Base-by-base conservation (phyloP, 75 land plant species). In the Cunninghamia lanceolata region DNA sequence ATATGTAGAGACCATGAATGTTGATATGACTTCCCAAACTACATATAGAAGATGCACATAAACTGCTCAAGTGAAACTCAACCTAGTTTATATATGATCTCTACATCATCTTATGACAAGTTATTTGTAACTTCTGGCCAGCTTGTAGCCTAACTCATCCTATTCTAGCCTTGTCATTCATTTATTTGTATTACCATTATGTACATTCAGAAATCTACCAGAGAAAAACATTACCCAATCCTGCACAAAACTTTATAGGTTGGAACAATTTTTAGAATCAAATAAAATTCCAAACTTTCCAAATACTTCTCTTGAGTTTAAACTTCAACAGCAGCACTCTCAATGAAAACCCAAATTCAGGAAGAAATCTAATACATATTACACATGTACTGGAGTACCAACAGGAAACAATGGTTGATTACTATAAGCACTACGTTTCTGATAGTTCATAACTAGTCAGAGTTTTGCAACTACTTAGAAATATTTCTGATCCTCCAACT, bases 11-110 rank as follows among this genome's bases (percentile, higher is more conserved):
- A 35, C 39, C 17, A 74, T 15, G 38, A 74, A 74, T 10, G 35
- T 30, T 10, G 38, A 74, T 36, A 36, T 35, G 15, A 74, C 19
- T 74, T 36, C 77, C 77, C 77, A 35, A 74, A 35, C 21, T 15
- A 38, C 38, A 73, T 75, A 75, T 75, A 75, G 78, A 75, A 75
- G 21, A 75, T 75, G 78, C 78, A 75, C 19, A 36, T 75, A 35
- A 35, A 75, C 40, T 36, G 39, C 78, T 36, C 39, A 36, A 40
- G 39, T 75, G 36, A 71, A 71, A 71, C 78, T 16, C 36, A 75
- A 75, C 8, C 36, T 35, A 38, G 40, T 19, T 35, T 35, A 35
- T 15, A 19, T 3, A 75, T 5, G 2, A 38, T 19, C 42, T 35
- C 78, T 35, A 36, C 19, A 36, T 36, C 78, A 75, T 75, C 21